Percentiles rank a stretch among this genome's conserved stretches.
phyloP scores from a whole-genome alignment of 768 basidiomycete species.

The Tylopilus subfusipes region DNA sequence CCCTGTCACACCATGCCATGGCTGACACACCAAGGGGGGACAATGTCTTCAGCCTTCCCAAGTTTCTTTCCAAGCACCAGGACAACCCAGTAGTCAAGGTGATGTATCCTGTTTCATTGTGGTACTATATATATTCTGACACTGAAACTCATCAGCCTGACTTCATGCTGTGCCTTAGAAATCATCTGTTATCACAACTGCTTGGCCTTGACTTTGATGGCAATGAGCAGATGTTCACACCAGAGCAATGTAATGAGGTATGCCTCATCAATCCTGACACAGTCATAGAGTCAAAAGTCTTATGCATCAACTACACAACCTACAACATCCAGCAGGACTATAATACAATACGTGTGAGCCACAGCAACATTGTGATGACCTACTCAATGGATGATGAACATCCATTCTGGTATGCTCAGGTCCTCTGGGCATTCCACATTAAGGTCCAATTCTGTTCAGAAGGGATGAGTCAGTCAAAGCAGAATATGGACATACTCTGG shows the following conservation, averaged over 20 bases:
- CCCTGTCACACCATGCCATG: no score
- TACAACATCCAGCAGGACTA: no score
- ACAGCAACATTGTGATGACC: constrained; percentile 10
- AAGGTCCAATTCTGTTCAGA: background rate
- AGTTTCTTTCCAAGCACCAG: background rate
- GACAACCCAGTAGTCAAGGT: constrained; percentile 11
- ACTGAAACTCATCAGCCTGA: no score
- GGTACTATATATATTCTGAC: no score
- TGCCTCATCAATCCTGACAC: background rate
- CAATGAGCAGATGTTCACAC: constrained; percentile 9
- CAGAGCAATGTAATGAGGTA: background rate
- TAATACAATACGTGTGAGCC: background rate
- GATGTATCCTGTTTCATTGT: background rate
- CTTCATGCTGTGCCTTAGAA: background rate
- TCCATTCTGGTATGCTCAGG: constrained; percentile 12
- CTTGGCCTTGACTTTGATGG: background rate
- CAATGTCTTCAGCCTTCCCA: background rate
- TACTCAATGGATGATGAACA: constrained; percentile 2
- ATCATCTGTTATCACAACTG: background rate
- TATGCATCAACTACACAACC: background rate
- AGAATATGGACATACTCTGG: background rate
- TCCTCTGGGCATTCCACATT: background rate
- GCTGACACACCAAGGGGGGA: no score
- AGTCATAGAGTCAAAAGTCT: background rate
- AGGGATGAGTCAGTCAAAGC: background rate